Evolutionary conservation across 2,329 filamentous ascomycete species (phyloP), one percentile per base, ranked within the genome.

Genomic region (Aspergillus pseudoterreus): DNA sequence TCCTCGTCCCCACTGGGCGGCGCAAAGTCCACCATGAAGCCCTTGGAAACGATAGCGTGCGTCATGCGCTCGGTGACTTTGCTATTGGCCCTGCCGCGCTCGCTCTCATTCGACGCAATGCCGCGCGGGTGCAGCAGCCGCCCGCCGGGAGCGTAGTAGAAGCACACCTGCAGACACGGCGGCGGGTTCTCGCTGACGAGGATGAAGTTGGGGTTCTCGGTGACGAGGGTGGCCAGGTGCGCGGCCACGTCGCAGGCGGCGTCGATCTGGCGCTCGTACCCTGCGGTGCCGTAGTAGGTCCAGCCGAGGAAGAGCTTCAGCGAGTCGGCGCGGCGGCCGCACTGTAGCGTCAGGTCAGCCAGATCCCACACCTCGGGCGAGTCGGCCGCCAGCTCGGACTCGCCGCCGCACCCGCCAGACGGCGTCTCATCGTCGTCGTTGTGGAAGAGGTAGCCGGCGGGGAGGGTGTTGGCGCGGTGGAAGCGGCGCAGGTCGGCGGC

Each of bases 161-260:
- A 97, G 76, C 92, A 96, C 19, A 97, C 88, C 73, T 97, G 94
- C 67, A 96, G 75, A 72, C 92, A 97, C 0, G 90, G 89, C 43
- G 92, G 86, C 22, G 90, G 88, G 61, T 88, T 86, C 50, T 82
- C 78, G 10, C 84, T 88, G 3, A 96, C 82, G 14, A 95, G 77
- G 15, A 82, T 74, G 60, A 97, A 87, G 59, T 88, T 76, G 0
- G 73, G 66, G 39, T 78, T 77, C 12, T 73, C 43, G 4, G 76
- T 70, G 2, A 96, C 66, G 1, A 85, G 70, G 0, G 65, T 66
- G 0, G 86, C 83, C n/a, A 97, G 77, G 60, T 89, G 79, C 4
- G 78, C 75, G 0, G 91, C 91, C 54, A 83, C 79, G 9, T 78
- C 79, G 64, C 92, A 95, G 0, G 88, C 92, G 30, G 79, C 72